Evolutionary conservation across 176 grass and related monocot genomes (phyloP).

Genomic region (Musa itinerans): DNA sequence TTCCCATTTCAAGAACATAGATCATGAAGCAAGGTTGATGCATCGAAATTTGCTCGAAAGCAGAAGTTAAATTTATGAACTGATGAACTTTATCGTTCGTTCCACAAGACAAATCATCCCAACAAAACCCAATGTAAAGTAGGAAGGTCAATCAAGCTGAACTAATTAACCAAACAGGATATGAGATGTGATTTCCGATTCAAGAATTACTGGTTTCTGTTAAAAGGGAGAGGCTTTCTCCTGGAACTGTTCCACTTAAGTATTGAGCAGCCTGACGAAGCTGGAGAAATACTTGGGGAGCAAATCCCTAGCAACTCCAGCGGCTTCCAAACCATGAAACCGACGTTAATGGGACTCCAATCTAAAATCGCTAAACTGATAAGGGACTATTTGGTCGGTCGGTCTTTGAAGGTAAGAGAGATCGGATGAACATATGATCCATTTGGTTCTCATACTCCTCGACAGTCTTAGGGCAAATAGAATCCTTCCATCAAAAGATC

Average conservation of each 20-base stretch:
- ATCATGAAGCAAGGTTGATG: no score
- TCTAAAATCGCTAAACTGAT: no score
- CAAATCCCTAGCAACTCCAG: no score
- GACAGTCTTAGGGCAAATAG: background rate
- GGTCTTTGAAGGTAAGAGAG: no score
- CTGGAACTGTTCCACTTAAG: slow-evolving; percentile 33
- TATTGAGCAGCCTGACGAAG: slow-evolving; percentile 96
- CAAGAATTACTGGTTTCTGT: background rate
- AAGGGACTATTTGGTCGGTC: no score
- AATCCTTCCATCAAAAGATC: background rate
- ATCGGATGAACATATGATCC: no score
- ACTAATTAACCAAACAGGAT: background rate
- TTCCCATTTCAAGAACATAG: background rate
- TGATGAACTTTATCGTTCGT: background rate
- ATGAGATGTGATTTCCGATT: background rate
- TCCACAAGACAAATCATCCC: background rate
- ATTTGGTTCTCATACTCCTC: no score
- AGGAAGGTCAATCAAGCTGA: background rate
- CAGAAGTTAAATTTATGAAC: background rate
- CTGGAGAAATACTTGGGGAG: slow-evolving; percentile 13
- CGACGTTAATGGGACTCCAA: no score
- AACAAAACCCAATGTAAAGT: background rate
- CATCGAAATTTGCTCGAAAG: no score
- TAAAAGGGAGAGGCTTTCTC: background rate
- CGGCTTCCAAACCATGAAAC: no score